Evolutionary conservation across 1,139 yeast genomes (phyloP).

Genomic region (Suhomyces choctaworum): DNA sequence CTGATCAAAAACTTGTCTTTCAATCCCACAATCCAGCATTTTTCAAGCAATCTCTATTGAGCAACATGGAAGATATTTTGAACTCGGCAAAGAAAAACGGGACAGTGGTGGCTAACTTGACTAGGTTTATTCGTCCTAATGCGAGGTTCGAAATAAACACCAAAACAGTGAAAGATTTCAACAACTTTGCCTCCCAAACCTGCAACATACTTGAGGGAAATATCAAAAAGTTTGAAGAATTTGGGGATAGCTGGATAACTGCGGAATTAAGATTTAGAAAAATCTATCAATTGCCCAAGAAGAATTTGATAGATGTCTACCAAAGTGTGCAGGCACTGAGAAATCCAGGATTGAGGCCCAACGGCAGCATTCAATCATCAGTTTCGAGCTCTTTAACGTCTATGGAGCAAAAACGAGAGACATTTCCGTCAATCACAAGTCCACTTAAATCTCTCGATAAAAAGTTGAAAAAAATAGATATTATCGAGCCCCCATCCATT

Average conservation of each 20-base stretch:
- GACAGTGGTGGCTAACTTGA: slow-evolving; percentile 49
- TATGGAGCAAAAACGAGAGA: slow-evolving; percentile 1
- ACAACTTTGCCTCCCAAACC: slow-evolving; percentile 35
- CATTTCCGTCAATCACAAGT: slow-evolving; percentile 1
- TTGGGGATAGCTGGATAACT: slow-evolving; percentile 37
- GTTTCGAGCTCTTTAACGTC: too few species aligned
- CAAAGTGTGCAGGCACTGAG: slow-evolving; percentile 16
- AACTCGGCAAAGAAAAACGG: slow-evolving; percentile 53
- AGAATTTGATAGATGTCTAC: slow-evolving; percentile 23
- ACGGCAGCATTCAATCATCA: too few species aligned
- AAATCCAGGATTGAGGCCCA: too few species aligned
- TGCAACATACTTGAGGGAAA: slow-evolving; percentile 24
- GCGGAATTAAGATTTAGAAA: slow-evolving; percentile 42
- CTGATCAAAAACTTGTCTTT: slow-evolving; percentile 38
- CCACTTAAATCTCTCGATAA: slow-evolving; percentile 14
- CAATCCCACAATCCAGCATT: slow-evolving; percentile 29
- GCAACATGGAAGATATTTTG: slow-evolving; percentile 44
- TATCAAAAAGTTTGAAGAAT: slow-evolving; percentile 31
- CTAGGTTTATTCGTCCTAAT: slow-evolving; percentile 50
- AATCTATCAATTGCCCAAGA: slow-evolving; percentile 32
- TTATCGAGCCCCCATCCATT: slow-evolving; percentile 16
- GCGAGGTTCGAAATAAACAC: slow-evolving; percentile 37
- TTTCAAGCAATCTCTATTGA: slow-evolving; percentile 32
- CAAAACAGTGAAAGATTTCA: slow-evolving; percentile 42
- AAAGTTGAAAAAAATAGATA: slow-evolving; percentile 20